Evolutionary conservation across 1,284 basidiomycete species (phyloP).

Genomic region (Paramarasmius palmivorus): DNA sequence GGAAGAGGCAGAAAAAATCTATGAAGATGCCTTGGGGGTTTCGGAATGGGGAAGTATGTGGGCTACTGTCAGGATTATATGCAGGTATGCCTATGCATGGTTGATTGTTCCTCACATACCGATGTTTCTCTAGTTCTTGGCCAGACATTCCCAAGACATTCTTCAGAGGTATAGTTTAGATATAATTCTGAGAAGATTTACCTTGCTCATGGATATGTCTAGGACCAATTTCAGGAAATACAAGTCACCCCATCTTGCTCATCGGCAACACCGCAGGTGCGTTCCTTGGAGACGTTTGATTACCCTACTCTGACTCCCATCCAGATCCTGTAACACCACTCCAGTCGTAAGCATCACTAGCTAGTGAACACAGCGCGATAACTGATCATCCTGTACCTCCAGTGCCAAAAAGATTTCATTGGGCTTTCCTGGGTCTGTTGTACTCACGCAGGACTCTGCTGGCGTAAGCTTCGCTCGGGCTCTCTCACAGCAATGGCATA

Average conservation of each 20-base stretch:
- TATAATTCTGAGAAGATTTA: too few relatives aligned
- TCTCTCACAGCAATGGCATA: not conserved
- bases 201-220: not conserved
- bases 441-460: constrained; percentile 13
- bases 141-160: constrained; percentile 12
- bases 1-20: constrained; percentile 9
- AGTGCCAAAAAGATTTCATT: constrained; percentile 10
- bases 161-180: constrained; percentile 12
- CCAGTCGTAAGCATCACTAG: not conserved
- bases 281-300: not conserved
- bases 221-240: constrained; percentile 15
- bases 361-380: not conserved
- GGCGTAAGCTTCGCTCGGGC: constrained; percentile 6
- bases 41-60: constrained; percentile 16
- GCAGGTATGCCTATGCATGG: constrained; percentile 11
- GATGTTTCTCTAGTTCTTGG: constrained; percentile 14
- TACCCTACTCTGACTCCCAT: not conserved
- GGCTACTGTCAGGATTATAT: constrained; percentile 10
- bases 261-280: constrained; percentile 16
- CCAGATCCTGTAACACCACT: constrained; percentile 10
- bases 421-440: constrained; percentile 13
- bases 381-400: not conserved
- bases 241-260: constrained; percentile 14
- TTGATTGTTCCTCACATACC: not conserved
- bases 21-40: constrained; percentile 5